Conservation (phyloP, 306 rosid species). For the Fagus sylvatica region DNA sequence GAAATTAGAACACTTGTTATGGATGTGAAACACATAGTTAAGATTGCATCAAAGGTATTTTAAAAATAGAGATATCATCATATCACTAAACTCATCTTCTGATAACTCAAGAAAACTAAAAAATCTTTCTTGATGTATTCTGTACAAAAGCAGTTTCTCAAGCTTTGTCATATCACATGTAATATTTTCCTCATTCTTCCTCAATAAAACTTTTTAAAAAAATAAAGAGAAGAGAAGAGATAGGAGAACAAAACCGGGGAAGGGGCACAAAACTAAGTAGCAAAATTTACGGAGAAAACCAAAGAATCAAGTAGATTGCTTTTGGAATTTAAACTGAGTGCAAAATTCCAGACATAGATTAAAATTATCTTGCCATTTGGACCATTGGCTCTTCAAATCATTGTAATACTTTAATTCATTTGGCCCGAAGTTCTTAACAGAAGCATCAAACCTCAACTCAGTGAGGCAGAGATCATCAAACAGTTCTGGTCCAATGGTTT, state of each 20-base stretch:
- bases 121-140: background rate
- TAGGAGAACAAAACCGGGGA: background rate
- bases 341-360: slow-evolving; percentile 38
- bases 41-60: too few relatives aligned
- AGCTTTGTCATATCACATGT: background rate
- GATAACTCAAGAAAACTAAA: background rate
- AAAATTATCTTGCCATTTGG: slow-evolving; percentile 51
- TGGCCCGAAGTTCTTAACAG: slow-evolving; percentile 31
- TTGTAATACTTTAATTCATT: slow-evolving; percentile 45
- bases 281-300: background rate
- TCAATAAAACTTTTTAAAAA: background rate
- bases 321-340: slow-evolving; percentile 28
- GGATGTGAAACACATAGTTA: too few relatives aligned
- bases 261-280: background rate
- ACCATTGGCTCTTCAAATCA: slow-evolving; percentile 51
- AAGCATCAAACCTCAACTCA: slow-evolving; percentile 53
- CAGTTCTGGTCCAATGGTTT: slow-evolving; percentile 39
- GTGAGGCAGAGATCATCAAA: slow-evolving; percentile 58
- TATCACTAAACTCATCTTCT: background rate
- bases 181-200: background rate
- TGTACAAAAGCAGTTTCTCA: background rate
- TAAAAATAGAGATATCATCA: too few relatives aligned
- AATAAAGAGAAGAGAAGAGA: background rate
- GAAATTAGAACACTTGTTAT: too few relatives aligned
- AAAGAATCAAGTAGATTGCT: background rate